Percentiles rank a stretch among this genome's conserved stretches.
Evolutionary conservation across 169 alveolate genomes (phyloP).

Genomic region (Plasmodium gallinaceum): DNA sequence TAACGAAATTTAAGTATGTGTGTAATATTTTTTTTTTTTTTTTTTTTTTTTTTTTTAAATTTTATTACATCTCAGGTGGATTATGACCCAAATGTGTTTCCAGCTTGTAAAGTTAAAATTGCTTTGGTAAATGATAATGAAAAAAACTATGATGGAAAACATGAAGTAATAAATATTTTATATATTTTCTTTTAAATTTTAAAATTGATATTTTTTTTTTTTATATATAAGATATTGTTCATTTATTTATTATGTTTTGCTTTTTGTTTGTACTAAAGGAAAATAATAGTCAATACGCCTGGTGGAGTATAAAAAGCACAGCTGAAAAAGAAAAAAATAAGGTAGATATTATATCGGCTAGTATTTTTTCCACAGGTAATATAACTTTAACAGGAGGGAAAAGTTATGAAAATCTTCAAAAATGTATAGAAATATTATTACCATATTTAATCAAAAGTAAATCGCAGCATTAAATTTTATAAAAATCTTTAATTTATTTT

Average conservation of each 20-base stretch:
- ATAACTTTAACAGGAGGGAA: constrained; percentile 85
- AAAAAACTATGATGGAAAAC: constrained; percentile 8
- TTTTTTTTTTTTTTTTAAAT: neutral
- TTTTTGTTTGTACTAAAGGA: constrained; percentile 4
- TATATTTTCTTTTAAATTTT: neutral
- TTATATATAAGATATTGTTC: too few species aligned
- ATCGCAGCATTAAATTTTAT: constrained; percentile 34
- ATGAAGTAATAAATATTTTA: constrained; percentile 12
- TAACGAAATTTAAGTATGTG: too few species aligned
- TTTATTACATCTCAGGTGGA: constrained; percentile 17
- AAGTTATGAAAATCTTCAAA: constrained; percentile 64
- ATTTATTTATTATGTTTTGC: neutral
- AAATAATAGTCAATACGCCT: constrained; percentile 32
- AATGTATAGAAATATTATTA: constrained; percentile 46
- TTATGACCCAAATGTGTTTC: constrained; percentile 73
- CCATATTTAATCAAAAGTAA: constrained; percentile 68
- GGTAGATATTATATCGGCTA: constrained; percentile 83
- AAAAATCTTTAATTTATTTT: neutral
- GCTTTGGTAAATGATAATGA: constrained; percentile 45
- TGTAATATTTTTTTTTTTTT: too few species aligned
- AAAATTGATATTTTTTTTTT: neutral
- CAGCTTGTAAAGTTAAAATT: constrained; percentile 73
- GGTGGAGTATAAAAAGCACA: constrained; percentile 17
- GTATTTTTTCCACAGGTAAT: constrained; percentile 84
- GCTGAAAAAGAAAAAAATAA: constrained; percentile 32